These are phyloP conservation scores for Xanthoconium stramineum DNA, from an alignment of 768 basidiomycete species.

Conservation along the genomic window DNA sequence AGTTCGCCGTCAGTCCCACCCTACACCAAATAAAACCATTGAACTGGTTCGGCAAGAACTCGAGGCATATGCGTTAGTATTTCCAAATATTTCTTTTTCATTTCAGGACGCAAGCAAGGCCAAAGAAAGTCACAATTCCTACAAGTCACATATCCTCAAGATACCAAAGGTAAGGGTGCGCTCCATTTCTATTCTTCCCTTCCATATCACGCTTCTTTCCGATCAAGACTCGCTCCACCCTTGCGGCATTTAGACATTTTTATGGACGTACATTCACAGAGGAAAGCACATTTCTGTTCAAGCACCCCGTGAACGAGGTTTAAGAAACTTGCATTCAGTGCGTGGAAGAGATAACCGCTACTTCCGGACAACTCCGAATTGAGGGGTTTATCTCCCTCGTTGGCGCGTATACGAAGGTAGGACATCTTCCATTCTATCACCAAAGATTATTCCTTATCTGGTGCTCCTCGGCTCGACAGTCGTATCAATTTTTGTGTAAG, in stretches of 20 bases:
- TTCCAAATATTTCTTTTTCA: slow-evolving; percentile 65
- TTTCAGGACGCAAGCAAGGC: slow-evolving; percentile 52
- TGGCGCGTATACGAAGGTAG: slow-evolving; percentile 71
- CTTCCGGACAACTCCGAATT: slow-evolving; percentile 49
- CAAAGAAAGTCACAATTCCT: slow-evolving; percentile 30
- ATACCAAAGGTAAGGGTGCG: slow-evolving; percentile 59
- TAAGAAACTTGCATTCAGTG: slow-evolving; percentile 43
- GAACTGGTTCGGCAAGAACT: slow-evolving; percentile 69
- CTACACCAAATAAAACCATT: slow-evolving; percentile 53
- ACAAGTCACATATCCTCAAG: slow-evolving; percentile 48
- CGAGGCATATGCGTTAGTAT: slow-evolving; percentile 70
- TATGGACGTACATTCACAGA: slow-evolving; percentile 71
- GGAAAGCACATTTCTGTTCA: slow-evolving; percentile 39
- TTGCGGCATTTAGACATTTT: slow-evolving; percentile 68
- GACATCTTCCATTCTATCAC: slow-evolving; percentile 15
- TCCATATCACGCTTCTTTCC: slow-evolving; percentile 19
- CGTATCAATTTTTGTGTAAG: slow-evolving; percentile 87
- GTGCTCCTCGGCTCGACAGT: slow-evolving; percentile 40
- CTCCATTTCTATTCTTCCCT: slow-evolving; percentile 11
- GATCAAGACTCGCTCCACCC: slow-evolving; percentile 57
- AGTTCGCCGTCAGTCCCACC: slow-evolving; percentile 72
- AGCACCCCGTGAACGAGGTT: slow-evolving; percentile 1
- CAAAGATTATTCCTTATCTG: slow-evolving; percentile 17
- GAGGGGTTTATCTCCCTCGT: slow-evolving; percentile 84
- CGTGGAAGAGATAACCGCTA: slow-evolving; percentile 58